Evolutionary conservation across 768 basidiomycete species (phyloP), one percentile per base, ranked within the genome.

Genomic region (Fomitopsis serialis): DNA sequence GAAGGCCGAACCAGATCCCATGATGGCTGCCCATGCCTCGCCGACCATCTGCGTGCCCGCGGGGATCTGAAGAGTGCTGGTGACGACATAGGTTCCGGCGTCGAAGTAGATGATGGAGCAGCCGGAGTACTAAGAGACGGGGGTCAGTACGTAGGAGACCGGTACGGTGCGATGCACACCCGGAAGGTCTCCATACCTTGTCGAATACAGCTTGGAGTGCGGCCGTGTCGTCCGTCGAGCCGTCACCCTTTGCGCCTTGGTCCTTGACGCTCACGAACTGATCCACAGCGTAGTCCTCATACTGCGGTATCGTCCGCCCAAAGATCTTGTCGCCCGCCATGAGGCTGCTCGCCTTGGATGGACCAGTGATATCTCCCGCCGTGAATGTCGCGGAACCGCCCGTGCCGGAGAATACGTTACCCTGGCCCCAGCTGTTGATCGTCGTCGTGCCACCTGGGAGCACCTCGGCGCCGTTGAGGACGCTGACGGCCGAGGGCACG

Each of bases 81-180:
- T 70, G 54, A 80, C 69, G 54, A 72, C 58, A 63, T 81, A 80
- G 19, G 73, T 72, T 35, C 80, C 80, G 1, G 86, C 85, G 59
- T 92, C 90, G 61, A 92, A 81, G 73, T 88, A 91, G 45, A 92
- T 84, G 61, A 92, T 85, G 64, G 86, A 89, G 72, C 83, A 82
- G 5, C 82, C 84, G 21, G 83, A 70, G 63, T 75, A 87, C 87
- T 89, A 54, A 11, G n/a, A 4, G 27, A 19, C 15, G 7, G n/a
- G n/a, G n/a, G n/a, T n/a, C n/a, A n/a, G n/a, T n/a, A n/a, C n/a
- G n/a, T n/a, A n/a, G n/a, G n/a, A n/a, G n/a, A n/a, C n/a, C n/a
- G n/a, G n/a, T n/a, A n/a, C n/a, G n/a, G n/a, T n/a, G n/a, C n/a
- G n/a, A n/a, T n/a, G n/a, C n/a, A n/a, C n/a, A n/a, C n/a, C n/a